Evolutionary conservation across 2,329 filamentous ascomycete species (phyloP), one percentile per base, ranked within the genome.

Genomic region (Alternaria brassicae): DNA sequence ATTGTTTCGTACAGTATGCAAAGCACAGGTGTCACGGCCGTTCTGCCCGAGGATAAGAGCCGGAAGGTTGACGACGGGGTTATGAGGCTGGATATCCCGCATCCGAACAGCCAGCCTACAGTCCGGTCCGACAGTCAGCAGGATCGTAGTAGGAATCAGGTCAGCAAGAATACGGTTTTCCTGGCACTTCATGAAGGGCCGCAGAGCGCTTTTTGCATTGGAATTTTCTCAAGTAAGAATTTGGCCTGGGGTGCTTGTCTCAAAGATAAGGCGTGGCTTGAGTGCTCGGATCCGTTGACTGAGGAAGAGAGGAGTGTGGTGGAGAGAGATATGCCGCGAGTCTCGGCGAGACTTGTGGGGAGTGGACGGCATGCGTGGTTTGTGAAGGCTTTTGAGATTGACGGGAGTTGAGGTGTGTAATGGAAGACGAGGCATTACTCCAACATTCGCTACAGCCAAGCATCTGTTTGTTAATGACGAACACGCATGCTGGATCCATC

Each of bases 241-340:
- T 28, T 69, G 25, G 68, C 68, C 2, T 72, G 68, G 70, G 70
- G 66, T 3, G 67, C 68, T 4, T 72, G 67, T 39, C 40, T 72
- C 17, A 70, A 72, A 21, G 60, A 69, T 17, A 69, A 69, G 32
- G 63, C 66, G 13, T 63, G 56, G 58, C 66, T 63, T 19, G 63
- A 58, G 7, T 30, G 57, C 19, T 50, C 55, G 0, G 48, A 61
- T 21, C 54, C 53, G 4, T 40, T 72, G 34, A 40, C 49, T 6
- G 67, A 70, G 32, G 67, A 71, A 40, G 40, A 40, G 19, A 60
- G 62, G 30, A 53, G 28, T 4, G 37, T 66, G 6, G 58, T 61
- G 1, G 39, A 48, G 15, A 30, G 61, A 1, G 65, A 65, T 13
- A 54, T 66, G 54, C 69, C 66, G 2, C 32, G 49, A 13, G 49